phyloP scores from a whole-genome alignment of 257 asterid genomes.

The Coffea canephora region DNA sequence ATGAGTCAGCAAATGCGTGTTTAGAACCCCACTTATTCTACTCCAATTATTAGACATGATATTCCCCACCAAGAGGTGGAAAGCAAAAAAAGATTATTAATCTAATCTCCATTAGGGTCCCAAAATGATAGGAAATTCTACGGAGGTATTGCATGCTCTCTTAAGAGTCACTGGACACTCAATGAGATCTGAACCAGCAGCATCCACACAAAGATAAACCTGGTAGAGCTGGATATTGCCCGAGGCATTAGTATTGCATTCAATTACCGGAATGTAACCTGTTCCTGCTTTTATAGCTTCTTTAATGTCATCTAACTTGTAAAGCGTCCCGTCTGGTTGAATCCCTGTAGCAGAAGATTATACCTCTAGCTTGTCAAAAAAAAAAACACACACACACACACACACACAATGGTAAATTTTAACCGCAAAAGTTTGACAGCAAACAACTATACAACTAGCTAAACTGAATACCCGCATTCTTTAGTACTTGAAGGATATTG shows the following conservation, averaged over 20 bases:
- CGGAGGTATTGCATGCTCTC: constrained; percentile 9
- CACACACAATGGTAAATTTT: too few relatives aligned
- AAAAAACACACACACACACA: too few relatives aligned
- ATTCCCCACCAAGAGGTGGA: not conserved
- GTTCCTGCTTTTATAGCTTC: constrained; percentile 30
- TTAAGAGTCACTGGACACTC: constrained; percentile 21
- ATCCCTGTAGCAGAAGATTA: constrained; percentile 17
- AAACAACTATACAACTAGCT: not conserved
- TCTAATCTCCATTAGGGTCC: not conserved
- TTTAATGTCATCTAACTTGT: constrained; percentile 21
- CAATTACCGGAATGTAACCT: constrained; percentile 15
- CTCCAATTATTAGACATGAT: not conserved
- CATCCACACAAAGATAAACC: constrained; percentile 30
- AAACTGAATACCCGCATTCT: constrained; percentile 16
- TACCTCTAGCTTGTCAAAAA: not conserved
- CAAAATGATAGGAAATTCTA: constrained; percentile 17
- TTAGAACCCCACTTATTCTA: not conserved
- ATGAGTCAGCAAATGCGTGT: not conserved
- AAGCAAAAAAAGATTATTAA: not conserved
- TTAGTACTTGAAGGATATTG: constrained; percentile 29
- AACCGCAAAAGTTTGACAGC: not conserved
- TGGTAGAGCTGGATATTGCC: constrained; percentile 27
- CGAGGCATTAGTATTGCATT: constrained; percentile 32
- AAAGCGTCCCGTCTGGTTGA: constrained; percentile 24
- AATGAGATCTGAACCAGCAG: constrained; percentile 25